Evolutionary conservation across 1,139 yeast genomes (phyloP), one percentile per base, ranked within the genome.

Genomic region (Schizosaccharomyces versatilis): DNA sequence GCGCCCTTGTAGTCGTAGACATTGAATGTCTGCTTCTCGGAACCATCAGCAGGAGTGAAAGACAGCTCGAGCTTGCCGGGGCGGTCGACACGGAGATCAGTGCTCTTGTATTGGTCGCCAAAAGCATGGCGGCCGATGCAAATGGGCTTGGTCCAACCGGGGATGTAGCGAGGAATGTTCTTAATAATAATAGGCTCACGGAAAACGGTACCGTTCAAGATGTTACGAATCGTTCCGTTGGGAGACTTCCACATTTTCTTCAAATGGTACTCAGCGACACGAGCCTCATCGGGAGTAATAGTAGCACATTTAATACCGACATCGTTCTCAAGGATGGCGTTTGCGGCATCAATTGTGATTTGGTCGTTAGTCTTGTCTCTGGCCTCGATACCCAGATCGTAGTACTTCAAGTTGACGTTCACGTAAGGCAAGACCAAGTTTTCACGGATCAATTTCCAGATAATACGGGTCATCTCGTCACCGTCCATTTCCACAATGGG

Each of bases 211-310:
- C 97, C 97, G 54, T 95, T 95, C 61, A 88, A 74, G 61, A 88
- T 81, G 71, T 88, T 88, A 70, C 97, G 79, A 67, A 88, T 84
- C 53, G 97, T 88, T 62, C 97, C 97, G 69, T 88, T 88, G 61
- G 97, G 97, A 32, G 95, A 84, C 57, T 83, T 76, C 96, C 96
- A 88, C 97, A 88, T 88, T 69, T 86, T 81, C 71, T 86, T 86
- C 69, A 88, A 77, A 59, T 75, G 72, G 68, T 85, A 88, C 71
- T 88, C 97, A 69, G 84, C 71, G 56, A 88, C 96, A 64, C 97
- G 79, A 49, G 83, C 88, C 72, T 88, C 97, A 68, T 88, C 97
- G 7, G 97, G 97, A n/a, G 97, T 88, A 68, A 88, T 88, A 57
- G 97, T 88, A 54, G 97, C 97, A 72, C 97, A 88, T 73, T 88